Conservation (phyloP, 805 yeast genomes). For the Schwanniomyces sp. region DNA sequence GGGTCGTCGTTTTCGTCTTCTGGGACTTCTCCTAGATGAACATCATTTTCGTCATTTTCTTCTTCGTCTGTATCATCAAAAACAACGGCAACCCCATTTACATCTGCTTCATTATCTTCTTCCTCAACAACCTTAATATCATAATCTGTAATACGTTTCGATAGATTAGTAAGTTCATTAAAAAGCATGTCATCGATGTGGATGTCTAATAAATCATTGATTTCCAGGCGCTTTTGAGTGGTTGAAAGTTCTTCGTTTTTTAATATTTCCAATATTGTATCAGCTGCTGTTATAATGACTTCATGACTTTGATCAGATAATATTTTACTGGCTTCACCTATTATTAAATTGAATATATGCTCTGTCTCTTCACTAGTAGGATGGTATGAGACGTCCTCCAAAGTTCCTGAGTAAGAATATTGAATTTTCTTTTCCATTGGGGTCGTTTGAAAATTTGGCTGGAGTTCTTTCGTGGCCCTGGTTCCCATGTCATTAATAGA, state of each 20-base stretch:
- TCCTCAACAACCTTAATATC: slow-evolving; percentile 10
- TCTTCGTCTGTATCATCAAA: slow-evolving; percentile 41
- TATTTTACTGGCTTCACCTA: slow-evolving; percentile 55
- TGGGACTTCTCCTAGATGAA: slow-evolving; percentile 16
- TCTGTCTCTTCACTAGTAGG: slow-evolving; percentile 60
- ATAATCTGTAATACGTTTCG: slow-evolving; percentile 53
- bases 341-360: slow-evolving; percentile 53
- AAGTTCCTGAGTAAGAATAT: slow-evolving; percentile 9
- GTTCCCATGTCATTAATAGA: slow-evolving; percentile 70
- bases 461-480: slow-evolving; percentile 23
- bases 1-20: slow-evolving; percentile 21
- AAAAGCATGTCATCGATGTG: slow-evolving; percentile 43
- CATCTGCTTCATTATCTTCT: slow-evolving; percentile 18
- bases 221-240: slow-evolving; percentile 43
- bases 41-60: slow-evolving; percentile 21
- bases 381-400: slow-evolving; percentile 57
- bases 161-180: slow-evolving; percentile 45
- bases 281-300: slow-evolving; percentile 69
- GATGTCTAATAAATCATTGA: slow-evolving; percentile 48
- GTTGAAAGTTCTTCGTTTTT: slow-evolving; percentile 48
- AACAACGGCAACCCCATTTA: slow-evolving; percentile 43
- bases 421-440: neutral
- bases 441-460: slow-evolving; percentile 9
- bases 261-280: slow-evolving; percentile 55
- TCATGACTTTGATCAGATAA: slow-evolving; percentile 79